Base-by-base conservation (phyloP, 1,284 basidiomycete genomes). In the Cryptococcus jaspeensis region DNA sequence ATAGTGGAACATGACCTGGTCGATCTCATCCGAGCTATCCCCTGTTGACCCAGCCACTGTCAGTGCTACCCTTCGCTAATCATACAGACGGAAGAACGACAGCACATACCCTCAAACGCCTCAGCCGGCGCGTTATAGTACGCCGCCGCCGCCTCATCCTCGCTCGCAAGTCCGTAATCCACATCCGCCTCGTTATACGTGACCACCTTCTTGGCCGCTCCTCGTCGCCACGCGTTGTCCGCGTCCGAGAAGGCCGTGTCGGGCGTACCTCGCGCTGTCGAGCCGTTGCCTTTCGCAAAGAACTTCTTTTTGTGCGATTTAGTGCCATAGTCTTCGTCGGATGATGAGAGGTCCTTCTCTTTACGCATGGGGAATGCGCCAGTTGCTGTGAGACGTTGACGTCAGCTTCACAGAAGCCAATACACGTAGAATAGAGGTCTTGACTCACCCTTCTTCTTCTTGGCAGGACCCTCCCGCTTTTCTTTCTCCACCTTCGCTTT, bases 281-380 rank as follows among this genome's bases (percentile, higher is more conserved):
- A 57, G 3, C 55, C 61, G 28, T 44, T 59, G 23, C 87, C 86
- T 47, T 76, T 80, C 58, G 79, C 83, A 68, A 78, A 79, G 73
- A 84, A 87, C 80, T 90, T 90, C 81, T 89, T 90, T 80, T 90
- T 92, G 81, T 90, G 88, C 41, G 88, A 85, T 60, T 89, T 87
- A 36, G 86, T 82, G 38, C 87, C 90, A 70, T 93, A 94, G 69
- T 93, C 90, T 12, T 90, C 92, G 72, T 91, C 90, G 4, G 90
- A 91, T 5, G 74, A 75, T 18, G 43, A 44, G 7, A 58, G 65
- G 5, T 71, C 71, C 3, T 59, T 50, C 16, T 66, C 65, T 1
- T 65, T 59, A 11, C 72, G 65, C 20, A 55, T 48, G 5, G 69
- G 71, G 52, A 73, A 71, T 28, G 62, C 42, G 16, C 59, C 66